These are phyloP conservation scores for Tricholomella constricta DNA, from an alignment of 768 basidiomycete species.

Conservation along the genomic window DNA sequence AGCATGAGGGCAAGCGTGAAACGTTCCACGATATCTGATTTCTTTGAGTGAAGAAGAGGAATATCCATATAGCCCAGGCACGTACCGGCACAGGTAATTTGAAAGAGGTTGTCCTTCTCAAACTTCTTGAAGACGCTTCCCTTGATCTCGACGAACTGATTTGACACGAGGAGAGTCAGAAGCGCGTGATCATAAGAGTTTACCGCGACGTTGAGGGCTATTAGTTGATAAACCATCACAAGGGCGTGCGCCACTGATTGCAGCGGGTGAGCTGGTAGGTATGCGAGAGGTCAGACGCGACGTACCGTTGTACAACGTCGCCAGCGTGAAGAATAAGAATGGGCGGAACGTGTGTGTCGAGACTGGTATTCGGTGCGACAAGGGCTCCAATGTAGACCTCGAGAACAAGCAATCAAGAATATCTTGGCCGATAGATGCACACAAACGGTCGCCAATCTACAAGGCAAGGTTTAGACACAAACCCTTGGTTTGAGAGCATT, in stretches of 20 bases:
- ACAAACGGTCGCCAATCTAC: slow-evolving; percentile 92
- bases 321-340: slow-evolving; percentile 80
- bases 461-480: slow-evolving; percentile 4
- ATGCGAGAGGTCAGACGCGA: slow-evolving; percentile 8
- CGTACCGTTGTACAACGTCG: slow-evolving; percentile 81
- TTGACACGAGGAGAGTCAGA: slow-evolving; percentile 90
- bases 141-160: slow-evolving; percentile 99
- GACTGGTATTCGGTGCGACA: slow-evolving; percentile 63
- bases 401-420: slow-evolving; percentile 96
- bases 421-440: slow-evolving; percentile 97
- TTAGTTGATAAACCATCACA: slow-evolving; percentile 96
- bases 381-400: slow-evolving; percentile 78
- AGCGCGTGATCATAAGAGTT: slow-evolving; percentile 98
- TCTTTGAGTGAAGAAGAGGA: neutral
- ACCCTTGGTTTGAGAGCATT: neutral
- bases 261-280: neutral
- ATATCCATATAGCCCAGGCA: neutral
- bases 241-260: slow-evolving; percentile 78
- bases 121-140: slow-evolving; percentile 99
- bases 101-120: slow-evolving; percentile 97
- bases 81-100: slow-evolving; percentile 95
- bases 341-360: slow-evolving; percentile 74
- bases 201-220: slow-evolving; percentile 94
- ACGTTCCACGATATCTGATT: slow-evolving; percentile 93
- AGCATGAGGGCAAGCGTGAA: slow-evolving; percentile 94